Evolutionary conservation across 2,329 filamentous ascomycete genomes (phyloP).

Genomic region (Trichophyton benhamiae): DNA sequence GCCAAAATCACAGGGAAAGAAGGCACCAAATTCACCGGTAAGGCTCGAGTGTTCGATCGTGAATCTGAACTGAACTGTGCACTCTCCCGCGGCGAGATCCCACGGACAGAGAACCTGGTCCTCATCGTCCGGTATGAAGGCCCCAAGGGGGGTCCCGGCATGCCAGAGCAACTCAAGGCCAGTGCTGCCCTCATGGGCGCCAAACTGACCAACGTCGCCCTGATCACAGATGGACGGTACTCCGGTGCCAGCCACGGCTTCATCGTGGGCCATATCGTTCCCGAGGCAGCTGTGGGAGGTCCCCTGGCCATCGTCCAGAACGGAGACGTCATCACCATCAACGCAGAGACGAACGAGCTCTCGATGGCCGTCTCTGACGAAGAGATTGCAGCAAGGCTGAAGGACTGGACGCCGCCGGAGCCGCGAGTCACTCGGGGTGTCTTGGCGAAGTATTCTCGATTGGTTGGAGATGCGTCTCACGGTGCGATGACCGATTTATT

Average conservation of each 20-base stretch:
- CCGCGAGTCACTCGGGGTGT: slow-evolving; percentile 67
- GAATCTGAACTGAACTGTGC: slow-evolving; percentile 67
- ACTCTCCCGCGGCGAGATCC: slow-evolving; percentile 57
- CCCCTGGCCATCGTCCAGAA: slow-evolving; percentile 73
- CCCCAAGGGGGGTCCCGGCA: slow-evolving; percentile 83
- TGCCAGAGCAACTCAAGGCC: slow-evolving; percentile 85
- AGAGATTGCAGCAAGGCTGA: slow-evolving; percentile 54
- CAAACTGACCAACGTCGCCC: slow-evolving; percentile 69
- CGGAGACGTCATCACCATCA: slow-evolving; percentile 69
- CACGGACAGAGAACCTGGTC: slow-evolving; percentile 68
- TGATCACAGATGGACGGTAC: slow-evolving; percentile 70
- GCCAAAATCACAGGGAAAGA: slow-evolving; percentile 97
- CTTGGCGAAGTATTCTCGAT: slow-evolving; percentile 74
- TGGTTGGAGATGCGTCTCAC: slow-evolving; percentile 85
- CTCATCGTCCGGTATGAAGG: slow-evolving; percentile 88
- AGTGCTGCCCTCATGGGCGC: slow-evolving; percentile 88
- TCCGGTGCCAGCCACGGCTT: slow-evolving; percentile 74
- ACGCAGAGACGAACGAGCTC: slow-evolving; percentile 62
- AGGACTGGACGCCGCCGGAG: slow-evolving; percentile 57
- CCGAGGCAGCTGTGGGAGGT: slow-evolving; percentile 73
- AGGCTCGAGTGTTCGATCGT: slow-evolving; percentile 74
- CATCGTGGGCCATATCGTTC: slow-evolving; percentile 85
- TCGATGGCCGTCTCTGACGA: slow-evolving; percentile 60
- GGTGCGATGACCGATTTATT: slow-evolving; percentile 79
- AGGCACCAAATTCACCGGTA: slow-evolving; percentile 67